Percentiles rank a stretch among this genome's conserved stretches.
Evolutionary conservation across 164 flowering plant species (phyloP).

Genomic region (Saururus chinensis): DNA sequence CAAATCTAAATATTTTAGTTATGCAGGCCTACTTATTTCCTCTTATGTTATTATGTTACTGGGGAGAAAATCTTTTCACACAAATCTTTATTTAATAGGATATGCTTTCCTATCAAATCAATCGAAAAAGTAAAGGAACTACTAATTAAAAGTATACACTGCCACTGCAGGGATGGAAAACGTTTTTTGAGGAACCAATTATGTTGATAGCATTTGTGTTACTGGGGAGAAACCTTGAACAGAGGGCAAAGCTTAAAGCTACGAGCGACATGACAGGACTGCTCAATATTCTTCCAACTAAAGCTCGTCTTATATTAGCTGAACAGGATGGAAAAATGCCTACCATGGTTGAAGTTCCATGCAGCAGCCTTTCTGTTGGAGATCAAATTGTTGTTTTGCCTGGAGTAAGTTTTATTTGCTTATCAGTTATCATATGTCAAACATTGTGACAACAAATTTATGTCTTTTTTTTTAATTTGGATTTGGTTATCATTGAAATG

Average conservation of each 20-base stretch:
- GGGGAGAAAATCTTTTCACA: no score
- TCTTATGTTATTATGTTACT: not conserved
- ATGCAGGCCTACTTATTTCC: not conserved
- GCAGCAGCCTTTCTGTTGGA: constrained; percentile 65
- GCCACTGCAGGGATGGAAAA: constrained; percentile 83
- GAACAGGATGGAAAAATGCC: constrained; percentile 24
- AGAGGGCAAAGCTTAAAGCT: constrained; percentile 92
- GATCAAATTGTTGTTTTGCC: constrained; percentile 80
- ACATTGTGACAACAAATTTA: not conserved
- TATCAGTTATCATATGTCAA: not conserved
- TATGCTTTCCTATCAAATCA: not conserved
- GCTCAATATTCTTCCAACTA: constrained; percentile 73
- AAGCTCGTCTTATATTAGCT: constrained; percentile 82
- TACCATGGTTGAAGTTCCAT: constrained; percentile 79
- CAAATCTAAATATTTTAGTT: not conserved
- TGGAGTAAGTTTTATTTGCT: constrained; percentile 52
- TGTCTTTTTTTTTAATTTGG: not conserved
- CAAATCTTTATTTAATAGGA: no score
- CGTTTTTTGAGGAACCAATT: constrained; percentile 96
- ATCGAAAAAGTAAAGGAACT: not conserved
- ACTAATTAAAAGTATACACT: constrained; percentile 6
- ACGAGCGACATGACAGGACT: constrained; percentile 96
- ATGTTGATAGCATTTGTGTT: constrained; percentile 96
- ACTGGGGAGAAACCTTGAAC: constrained; percentile 95
- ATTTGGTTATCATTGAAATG: not conserved